These are phyloP conservation scores for Apiotrichum siamense DNA, from an alignment of 1,284 basidiomycete genomes.

Conservation along the genomic window DNA sequence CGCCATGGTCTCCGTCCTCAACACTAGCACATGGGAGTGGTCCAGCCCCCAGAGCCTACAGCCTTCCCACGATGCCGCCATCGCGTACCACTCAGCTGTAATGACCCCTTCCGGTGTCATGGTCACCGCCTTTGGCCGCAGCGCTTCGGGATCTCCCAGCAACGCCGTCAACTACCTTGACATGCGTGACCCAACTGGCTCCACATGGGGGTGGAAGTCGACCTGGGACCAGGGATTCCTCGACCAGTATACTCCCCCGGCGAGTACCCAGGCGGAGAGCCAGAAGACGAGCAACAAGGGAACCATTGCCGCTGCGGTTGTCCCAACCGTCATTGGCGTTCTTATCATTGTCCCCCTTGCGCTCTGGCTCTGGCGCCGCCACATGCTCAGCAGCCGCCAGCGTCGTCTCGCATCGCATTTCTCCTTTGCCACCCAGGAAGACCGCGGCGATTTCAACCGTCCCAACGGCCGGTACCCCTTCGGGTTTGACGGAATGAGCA, in stretches of 20 bases:
- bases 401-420: constrained; percentile 45
- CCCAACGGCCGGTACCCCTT: constrained; percentile 25
- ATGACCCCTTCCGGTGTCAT: constrained; percentile 47
- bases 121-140: constrained; percentile 44
- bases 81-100: constrained; percentile 43
- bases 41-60: constrained; percentile 40
- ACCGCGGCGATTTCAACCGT: constrained; percentile 28
- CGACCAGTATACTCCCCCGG: constrained; percentile 8
- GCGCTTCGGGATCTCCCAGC: constrained; percentile 24
- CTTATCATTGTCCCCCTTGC: constrained; percentile 32
- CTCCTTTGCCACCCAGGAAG: constrained; percentile 42
- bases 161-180: constrained; percentile 42
- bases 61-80: constrained; percentile 31
- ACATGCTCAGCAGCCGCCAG: constrained; percentile 35
- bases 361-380: constrained; percentile 37
- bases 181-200: constrained; percentile 32
- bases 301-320: constrained; percentile 32
- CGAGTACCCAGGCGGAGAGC: background rate
- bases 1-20: constrained; percentile 35
- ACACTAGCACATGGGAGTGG: constrained; percentile 44
- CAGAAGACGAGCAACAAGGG: constrained; percentile 17
- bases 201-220: constrained; percentile 41
- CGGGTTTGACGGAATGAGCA: constrained; percentile 31
- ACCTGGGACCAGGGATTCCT: constrained; percentile 39
- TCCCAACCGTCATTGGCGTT: constrained; percentile 35